Evolutionary conservation across 169 alveolate species (phyloP), one percentile per base, ranked within the genome.

Genomic region (Cryptosporidium meleagridis): DNA sequence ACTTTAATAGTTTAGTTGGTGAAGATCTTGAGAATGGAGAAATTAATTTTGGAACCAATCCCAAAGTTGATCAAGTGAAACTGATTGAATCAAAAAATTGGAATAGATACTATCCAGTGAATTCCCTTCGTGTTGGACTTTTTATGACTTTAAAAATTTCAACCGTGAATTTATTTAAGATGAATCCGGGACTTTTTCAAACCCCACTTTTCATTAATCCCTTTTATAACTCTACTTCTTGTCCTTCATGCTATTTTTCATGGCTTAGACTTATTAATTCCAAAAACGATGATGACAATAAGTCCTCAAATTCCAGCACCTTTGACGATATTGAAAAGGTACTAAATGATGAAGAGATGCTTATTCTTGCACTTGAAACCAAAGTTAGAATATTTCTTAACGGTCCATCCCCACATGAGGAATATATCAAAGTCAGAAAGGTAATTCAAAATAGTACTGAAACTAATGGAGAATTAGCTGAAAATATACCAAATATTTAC

Each of bases 161-260:
- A 21, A 61, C 89, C 4, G 10, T 80, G n/a, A 69, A 80, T 23
- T 52, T 80, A 12, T 62, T 45, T 31, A 59, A 65, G 35, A 23
- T 61, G 26, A 80, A 80, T 39, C 72, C 80, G 1, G 52, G 31
- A 26, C 44, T 80, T 1, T 80, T 80, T 29, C 62, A 69, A 37
- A 62, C 75, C n/a, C 89, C 89, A 1, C 21, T 80, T 29, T 80
- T 80, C 51, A 61, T 80, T 61, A 59, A 67, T 9, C 85, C 85
- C 31, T 72, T 72, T 51, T 44, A 48, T 21, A 45, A 51, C 70
- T 51, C 51, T 35, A 62, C 69, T 62, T 65, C 72, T 14, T 80
- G 89, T 65, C 70, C 80, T 48, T 75, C 87, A 10, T 75, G 87
- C n/a, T 62, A 65, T 33, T 80, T 59, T 80, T 33, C 80, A 23